Base-by-base conservation (phyloP, 2,329 filamentous ascomycete genomes). In the Knufia petricola region DNA sequence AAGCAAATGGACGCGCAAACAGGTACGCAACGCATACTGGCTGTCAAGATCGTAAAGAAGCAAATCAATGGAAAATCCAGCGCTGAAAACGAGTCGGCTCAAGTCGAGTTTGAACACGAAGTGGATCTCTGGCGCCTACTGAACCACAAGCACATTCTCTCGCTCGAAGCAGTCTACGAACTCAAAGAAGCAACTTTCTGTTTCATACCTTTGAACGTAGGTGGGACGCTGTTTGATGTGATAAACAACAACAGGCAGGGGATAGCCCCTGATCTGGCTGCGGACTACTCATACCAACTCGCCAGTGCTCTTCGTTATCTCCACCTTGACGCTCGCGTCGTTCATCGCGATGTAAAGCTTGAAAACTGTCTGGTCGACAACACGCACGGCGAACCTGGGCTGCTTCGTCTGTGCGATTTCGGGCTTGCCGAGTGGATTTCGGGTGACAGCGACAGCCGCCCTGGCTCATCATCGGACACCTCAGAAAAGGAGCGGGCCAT, bases 121-220 rank as follows among this genome's bases (percentile, higher is more conserved):
- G 77, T 84, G 39, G 73, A 77, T 37, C 74, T 84, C 34, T 84
- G 81, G 81, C 73, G 81, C 39, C 80, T 79, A 57, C 66, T 84
- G 37, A 74, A 74, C 48, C 79, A 84, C 58, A 72, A 71, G 1
- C 74, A 83, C 58, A 75, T 84, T 41, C 64, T 84, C 24, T 74
- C 76, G 0, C 69, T 84, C 6, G 71, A 82, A 50, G 73, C 76
- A 3, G 80, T 83, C 17, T 82, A 81, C 61, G 79, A 81, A 54
- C 81, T 78, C 12, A 76, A 81, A 39, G 81, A 76, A 58, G 80
- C 80, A n/a, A 83, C 79, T 0, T 84, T 81, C 54, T 83, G 79
- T 59, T 81, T 84, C 60, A 84, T 80, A 49, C 76, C 76, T 50
- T 64, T 83, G 48, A 79, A 78, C 54, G 74, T 75, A 24, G 79